These are phyloP conservation scores for Torulaspora indica DNA, from an alignment of 805 yeast species.

Conservation along the genomic window DNA sequence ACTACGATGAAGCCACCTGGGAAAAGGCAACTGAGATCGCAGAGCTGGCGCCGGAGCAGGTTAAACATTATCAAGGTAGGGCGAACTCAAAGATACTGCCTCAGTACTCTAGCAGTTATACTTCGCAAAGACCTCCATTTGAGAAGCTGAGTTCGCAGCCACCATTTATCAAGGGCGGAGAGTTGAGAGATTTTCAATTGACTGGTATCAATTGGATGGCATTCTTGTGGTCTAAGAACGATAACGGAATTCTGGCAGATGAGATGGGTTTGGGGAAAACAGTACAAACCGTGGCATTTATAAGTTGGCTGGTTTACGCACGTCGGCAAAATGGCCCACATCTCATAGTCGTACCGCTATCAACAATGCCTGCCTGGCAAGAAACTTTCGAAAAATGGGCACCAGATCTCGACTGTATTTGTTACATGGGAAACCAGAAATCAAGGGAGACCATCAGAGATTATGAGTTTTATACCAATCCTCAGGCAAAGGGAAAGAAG, in stretches of 20 bases:
- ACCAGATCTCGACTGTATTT: slow-evolving; percentile 89
- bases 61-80: slow-evolving; percentile 75
- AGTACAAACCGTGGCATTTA: slow-evolving; percentile 90
- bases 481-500: slow-evolving; percentile 40
- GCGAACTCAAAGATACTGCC: slow-evolving; percentile 82
- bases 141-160: slow-evolving; percentile 88
- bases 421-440: slow-evolving; percentile 86
- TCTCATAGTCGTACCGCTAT: slow-evolving; percentile 89
- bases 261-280: slow-evolving; percentile 99
- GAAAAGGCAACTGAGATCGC: slow-evolving; percentile 88
- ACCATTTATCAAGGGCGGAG: slow-evolving; percentile 81
- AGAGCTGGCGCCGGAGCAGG: slow-evolving; percentile 75
- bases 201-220: slow-evolving; percentile 99
- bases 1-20: slow-evolving; percentile 97
- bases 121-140: slow-evolving; percentile 70
- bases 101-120: slow-evolving; percentile 67
- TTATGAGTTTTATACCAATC: slow-evolving; percentile 71
- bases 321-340: slow-evolving; percentile 98
- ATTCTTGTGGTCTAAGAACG: slow-evolving; percentile 93
- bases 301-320: slow-evolving; percentile 92
- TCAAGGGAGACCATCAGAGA: slow-evolving; percentile 80
- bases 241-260: slow-evolving; percentile 95
- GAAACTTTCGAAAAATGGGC: slow-evolving; percentile 98
- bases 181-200: slow-evolving; percentile 91
- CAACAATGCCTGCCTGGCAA: slow-evolving; percentile 98